Percentiles rank a stretch among this genome's conserved stretches.
phyloP scores from a whole-genome alignment of 805 yeast genomes.

The Candida oleophila region DNA sequence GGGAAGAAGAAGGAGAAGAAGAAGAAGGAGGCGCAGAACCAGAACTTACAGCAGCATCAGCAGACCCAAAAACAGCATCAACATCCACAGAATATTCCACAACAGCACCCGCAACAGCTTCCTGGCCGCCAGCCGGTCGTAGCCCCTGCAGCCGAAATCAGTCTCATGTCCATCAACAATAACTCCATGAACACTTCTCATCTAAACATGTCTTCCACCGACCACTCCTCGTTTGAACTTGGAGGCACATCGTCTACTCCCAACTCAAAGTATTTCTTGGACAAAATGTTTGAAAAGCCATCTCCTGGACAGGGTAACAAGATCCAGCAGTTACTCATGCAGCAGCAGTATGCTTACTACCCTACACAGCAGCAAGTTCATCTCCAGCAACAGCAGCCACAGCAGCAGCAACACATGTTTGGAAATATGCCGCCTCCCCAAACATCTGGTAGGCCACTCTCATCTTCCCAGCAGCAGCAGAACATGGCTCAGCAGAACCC shows the following conservation, averaged over 20 bases:
- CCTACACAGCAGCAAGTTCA: constrained; percentile 8
- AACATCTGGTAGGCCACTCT: constrained; percentile 9
- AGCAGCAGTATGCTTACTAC: constrained; percentile 9
- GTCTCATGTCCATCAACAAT: constrained; percentile 11
- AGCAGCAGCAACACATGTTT: background rate
- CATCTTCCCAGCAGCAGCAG: constrained; percentile 13
- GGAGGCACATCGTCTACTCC: constrained; percentile 40
- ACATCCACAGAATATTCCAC: constrained; percentile 2
- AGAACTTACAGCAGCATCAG: background rate
- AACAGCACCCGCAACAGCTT: constrained; percentile 1
- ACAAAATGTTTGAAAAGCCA: constrained; percentile 38
- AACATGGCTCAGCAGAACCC: constrained; percentile 13
- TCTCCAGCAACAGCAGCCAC: constrained; percentile 4
- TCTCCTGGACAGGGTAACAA: constrained; percentile 24
- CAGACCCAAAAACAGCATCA: background rate
- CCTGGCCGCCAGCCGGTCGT: background rate
- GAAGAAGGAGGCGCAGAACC: constrained; percentile 3
- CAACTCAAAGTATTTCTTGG: constrained; percentile 38
- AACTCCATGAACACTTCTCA: constrained; percentile 29
- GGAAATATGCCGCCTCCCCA: constrained; percentile 34
- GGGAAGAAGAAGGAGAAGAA: constrained; percentile 9
- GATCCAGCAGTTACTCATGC: background rate
- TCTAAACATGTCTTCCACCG: constrained; percentile 32
- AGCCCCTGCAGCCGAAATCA: constrained; percentile 3
- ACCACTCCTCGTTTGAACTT: constrained; percentile 41